Evolutionary conservation across 2,329 filamentous ascomycete genomes (phyloP).

Genomic region (Diplodia corticola): DNA sequence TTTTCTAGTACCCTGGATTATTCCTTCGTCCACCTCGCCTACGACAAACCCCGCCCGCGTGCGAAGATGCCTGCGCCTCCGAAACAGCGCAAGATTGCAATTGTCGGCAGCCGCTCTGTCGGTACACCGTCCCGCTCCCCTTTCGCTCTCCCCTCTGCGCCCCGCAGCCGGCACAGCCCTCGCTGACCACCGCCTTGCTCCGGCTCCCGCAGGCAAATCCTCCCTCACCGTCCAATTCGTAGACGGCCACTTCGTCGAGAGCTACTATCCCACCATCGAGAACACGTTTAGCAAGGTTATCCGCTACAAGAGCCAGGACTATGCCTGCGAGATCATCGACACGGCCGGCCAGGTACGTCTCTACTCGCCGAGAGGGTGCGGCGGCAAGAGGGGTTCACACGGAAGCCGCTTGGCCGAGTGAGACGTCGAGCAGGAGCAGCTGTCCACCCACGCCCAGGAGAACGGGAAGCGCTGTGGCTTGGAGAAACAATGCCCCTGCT

Average conservation of each 20-base stretch:
- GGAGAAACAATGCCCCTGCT: too few relatives aligned
- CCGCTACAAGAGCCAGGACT: conserved; percentile 89
- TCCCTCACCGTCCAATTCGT: conserved; percentile 96
- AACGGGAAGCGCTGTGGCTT: neutral
- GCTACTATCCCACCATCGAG: conserved; percentile 98
- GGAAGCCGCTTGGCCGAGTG: neutral
- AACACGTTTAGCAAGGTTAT: conserved; percentile 98
- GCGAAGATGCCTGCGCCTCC: conserved; percentile 64
- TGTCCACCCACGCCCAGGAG: neutral
- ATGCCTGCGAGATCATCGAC: conserved; percentile 94
- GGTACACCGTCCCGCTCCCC: conserved; percentile 55
- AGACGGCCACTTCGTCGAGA: conserved; percentile 97
- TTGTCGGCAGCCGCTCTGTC: conserved; percentile 91
- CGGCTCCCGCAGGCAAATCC: conserved; percentile 73
- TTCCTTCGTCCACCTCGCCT: neutral
- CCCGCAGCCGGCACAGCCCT: neutral
- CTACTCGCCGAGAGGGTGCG: neutral
- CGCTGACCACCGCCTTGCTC: conserved; percentile 10
- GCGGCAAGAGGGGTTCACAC: neutral
- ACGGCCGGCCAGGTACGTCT: conserved; percentile 84
- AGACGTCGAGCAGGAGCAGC: neutral
- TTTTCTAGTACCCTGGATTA: neutral
- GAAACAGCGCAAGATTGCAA: conserved; percentile 93
- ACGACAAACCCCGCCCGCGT: neutral
- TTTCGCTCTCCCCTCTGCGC: neutral